Percentiles rank a stretch among this genome's conserved stretches.
These are phyloP conservation scores for Lachancea dasiensis DNA, from an alignment of 805 yeast species.

Conservation along the genomic window DNA sequence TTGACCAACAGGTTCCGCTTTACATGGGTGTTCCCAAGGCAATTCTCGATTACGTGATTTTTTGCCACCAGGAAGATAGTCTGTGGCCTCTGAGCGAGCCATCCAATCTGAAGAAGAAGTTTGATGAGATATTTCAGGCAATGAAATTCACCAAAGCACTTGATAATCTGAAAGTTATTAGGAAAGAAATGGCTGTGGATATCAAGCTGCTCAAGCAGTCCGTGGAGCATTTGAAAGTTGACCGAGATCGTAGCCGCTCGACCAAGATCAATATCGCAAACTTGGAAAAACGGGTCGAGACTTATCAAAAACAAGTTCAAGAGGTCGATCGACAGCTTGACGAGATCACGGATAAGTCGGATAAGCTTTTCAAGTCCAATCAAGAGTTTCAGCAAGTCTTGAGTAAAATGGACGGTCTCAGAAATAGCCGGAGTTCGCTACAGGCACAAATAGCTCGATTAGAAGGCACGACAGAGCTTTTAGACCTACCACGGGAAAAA, in stretches of 20 bases:
- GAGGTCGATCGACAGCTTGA: slow-evolving; percentile 45
- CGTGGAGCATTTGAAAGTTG: slow-evolving; percentile 69
- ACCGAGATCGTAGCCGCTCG: slow-evolving; percentile 63
- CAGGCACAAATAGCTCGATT: slow-evolving; percentile 49
- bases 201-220: slow-evolving; percentile 71
- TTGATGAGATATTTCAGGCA: slow-evolving; percentile 96
- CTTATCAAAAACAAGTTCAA: slow-evolving; percentile 44
- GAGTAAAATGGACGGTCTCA: slow-evolving; percentile 53
- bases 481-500: slow-evolving; percentile 33
- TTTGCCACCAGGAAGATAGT: slow-evolving; percentile 96
- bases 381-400: slow-evolving; percentile 75
- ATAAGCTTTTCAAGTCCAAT: slow-evolving; percentile 61
- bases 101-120: slow-evolving; percentile 76
- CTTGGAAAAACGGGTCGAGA: slow-evolving; percentile 40
- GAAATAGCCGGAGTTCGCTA: slow-evolving; percentile 41
- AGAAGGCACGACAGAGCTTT: slow-evolving; percentile 17
- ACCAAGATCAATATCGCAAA: slow-evolving; percentile 43
- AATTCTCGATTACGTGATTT: slow-evolving; percentile 83
- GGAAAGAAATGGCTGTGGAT: slow-evolving; percentile 72
- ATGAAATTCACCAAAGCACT: slow-evolving; percentile 86
- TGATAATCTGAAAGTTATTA: slow-evolving; percentile 66
- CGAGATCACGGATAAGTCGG: slow-evolving; percentile 50
- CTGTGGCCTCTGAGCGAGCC: slow-evolving; percentile 97
- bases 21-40: slow-evolving; percentile 86
- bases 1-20: slow-evolving; percentile 75